Evolutionary conservation across 2,329 filamentous ascomycete genomes (phyloP).

Genomic region (Zopfia rhizophila): DNA sequence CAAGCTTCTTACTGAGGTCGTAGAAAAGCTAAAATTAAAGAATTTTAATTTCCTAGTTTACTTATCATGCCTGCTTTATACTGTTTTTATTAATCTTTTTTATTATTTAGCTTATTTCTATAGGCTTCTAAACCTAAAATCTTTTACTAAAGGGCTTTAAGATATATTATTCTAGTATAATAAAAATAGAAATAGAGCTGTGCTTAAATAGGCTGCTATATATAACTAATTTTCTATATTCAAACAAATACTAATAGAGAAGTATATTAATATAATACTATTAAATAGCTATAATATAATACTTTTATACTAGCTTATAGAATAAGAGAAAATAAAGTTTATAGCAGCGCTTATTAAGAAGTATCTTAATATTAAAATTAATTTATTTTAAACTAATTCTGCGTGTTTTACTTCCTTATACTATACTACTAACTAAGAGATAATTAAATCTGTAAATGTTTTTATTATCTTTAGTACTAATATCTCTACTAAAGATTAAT

Average conservation of each 20-base stretch:
- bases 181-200: constrained; percentile 2
- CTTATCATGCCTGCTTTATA: too few relatives aligned
- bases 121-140: constrained; percentile 5
- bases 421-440: constrained; percentile 1
- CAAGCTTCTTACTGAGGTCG: too few relatives aligned
- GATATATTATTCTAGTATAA: constrained; percentile 8
- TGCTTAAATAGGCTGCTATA: constrained; percentile 10
- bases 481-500: constrained; percentile 1
- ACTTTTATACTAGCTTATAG: constrained; percentile 4
- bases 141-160: constrained; percentile 5
- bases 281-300: constrained; percentile 7
- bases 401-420: constrained; percentile 2
- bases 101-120: too few relatives aligned
- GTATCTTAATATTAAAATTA: not conserved
- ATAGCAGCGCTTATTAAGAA: not conserved
- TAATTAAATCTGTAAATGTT: not conserved
- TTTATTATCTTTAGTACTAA: not conserved
- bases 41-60: too few relatives aligned
- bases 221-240: constrained; percentile 1
- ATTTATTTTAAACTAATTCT: too few relatives aligned
- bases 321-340: constrained; percentile 1
- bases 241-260: not conserved
- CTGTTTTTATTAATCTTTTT: too few relatives aligned
- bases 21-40: too few relatives aligned
- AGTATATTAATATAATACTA: not conserved